Evolutionary conservation across 306 rosid species (phyloP).

Genomic region (Sicyos edulis): DNA sequence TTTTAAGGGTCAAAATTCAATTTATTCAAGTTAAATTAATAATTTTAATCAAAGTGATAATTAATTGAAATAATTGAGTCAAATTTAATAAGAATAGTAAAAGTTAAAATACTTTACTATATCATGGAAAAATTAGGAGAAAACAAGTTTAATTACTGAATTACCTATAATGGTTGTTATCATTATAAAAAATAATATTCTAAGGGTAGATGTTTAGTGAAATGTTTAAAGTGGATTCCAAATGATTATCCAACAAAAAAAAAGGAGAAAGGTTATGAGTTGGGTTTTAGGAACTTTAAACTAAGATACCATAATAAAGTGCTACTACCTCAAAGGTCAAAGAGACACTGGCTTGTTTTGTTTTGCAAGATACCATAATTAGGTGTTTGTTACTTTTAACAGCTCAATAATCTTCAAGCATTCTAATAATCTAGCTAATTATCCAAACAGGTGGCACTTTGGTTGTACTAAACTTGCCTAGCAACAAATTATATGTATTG

Average conservation of each 20-base stretch:
- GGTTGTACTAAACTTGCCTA: background rate
- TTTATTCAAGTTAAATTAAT: no score
- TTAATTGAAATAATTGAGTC: no score
- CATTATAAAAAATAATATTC: background rate
- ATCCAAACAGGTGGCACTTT: conserved; percentile 3
- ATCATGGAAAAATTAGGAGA: no score
- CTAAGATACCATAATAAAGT: background rate
- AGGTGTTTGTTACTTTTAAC: conserved; percentile 1
- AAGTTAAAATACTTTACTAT: no score
- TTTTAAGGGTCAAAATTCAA: no score
- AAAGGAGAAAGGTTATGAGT: background rate
- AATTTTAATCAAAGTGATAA: no score
- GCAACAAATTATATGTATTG: no score
- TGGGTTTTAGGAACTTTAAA: background rate
- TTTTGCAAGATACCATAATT: conserved; percentile 20
- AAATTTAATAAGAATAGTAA: no score
- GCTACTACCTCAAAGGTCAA: background rate
- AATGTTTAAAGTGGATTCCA: background rate
- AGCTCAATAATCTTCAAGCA: background rate
- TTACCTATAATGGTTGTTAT: no score
- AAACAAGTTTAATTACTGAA: no score
- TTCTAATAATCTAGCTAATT: background rate
- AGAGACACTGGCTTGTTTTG: conserved; percentile 24
- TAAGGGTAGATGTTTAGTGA: background rate
- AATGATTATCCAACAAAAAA: background rate